Conservation (phyloP, 345 rosid species). For the Bretschneidera sinensis region DNA sequence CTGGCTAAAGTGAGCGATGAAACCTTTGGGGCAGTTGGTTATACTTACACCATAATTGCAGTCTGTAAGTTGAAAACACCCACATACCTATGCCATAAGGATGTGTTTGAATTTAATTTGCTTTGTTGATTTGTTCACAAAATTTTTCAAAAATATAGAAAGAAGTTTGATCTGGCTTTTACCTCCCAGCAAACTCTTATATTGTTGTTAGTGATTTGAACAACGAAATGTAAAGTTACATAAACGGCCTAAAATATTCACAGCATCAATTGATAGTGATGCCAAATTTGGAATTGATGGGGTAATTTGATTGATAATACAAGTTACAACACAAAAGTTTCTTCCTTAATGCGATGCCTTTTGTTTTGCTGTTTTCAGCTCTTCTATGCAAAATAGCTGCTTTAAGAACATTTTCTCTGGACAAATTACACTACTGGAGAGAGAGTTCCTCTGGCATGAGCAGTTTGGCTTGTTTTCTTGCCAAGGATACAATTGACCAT, state of each 20-base stretch:
- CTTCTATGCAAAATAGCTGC: conserved; percentile 91
- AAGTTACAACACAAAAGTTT: too few species aligned
- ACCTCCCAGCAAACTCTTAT: neutral
- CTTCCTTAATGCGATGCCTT: too few species aligned
- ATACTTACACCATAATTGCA: conserved; percentile 78
- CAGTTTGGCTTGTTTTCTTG: conserved; percentile 86
- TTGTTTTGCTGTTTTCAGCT: conserved; percentile 43
- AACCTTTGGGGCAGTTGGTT: conserved; percentile 72
- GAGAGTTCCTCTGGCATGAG: conserved; percentile 94
- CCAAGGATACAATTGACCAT: conserved; percentile 84
- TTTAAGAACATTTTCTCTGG: conserved; percentile 81
- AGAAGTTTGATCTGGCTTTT: neutral
- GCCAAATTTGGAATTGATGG: too few species aligned
- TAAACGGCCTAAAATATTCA: too few species aligned
- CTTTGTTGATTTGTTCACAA: neutral
- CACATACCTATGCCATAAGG: neutral
- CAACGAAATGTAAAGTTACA: neutral
- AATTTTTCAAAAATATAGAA: neutral
- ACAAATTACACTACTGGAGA: conserved; percentile 91
- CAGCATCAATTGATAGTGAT: too few species aligned
- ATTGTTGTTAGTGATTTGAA: neutral
- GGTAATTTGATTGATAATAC: too few species aligned
- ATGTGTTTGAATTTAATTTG: conserved; percentile 5
- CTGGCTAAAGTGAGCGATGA: conserved; percentile 54
- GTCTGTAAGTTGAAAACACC: conserved; percentile 60